Percentiles rank a stretch among this genome's conserved stretches.
Evolutionary conservation across 2,329 filamentous ascomycete genomes (phyloP).

Genomic region (Pseudophaeomoniella oleicola): DNA sequence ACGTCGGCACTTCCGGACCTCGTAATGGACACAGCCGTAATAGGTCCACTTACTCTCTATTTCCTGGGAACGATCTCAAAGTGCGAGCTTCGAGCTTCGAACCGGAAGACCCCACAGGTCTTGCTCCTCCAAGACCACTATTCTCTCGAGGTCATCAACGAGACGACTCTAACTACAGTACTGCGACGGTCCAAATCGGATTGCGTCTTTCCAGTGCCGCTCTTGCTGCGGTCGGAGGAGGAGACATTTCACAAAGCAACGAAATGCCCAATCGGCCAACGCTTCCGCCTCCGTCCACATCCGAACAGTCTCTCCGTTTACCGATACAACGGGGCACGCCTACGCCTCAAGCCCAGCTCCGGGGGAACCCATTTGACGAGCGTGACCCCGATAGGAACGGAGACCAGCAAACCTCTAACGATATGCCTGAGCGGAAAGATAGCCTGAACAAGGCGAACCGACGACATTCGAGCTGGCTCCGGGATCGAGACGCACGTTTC

Average conservation of each 20-base stretch:
- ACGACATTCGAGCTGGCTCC: neutral
- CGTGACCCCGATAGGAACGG: too few species aligned
- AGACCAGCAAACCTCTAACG: neutral
- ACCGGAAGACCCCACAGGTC: conserved; percentile 6
- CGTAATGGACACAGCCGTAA: conserved; percentile 2
- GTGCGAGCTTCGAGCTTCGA: conserved; percentile 6
- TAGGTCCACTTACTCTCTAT: conserved; percentile 10
- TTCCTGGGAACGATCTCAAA: conserved; percentile 8
- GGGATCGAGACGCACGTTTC: neutral
- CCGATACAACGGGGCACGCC: neutral
- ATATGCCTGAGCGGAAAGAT: neutral
- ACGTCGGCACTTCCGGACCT: neutral
- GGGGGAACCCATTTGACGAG: neutral
- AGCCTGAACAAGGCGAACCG: neutral
- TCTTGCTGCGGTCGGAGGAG: neutral
- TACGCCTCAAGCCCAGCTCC: neutral
- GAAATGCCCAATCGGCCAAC: neutral
- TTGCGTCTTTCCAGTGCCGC: conserved; percentile 12
- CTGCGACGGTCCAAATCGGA: conserved; percentile 15
- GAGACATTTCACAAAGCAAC: neutral
- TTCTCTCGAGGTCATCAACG: conserved; percentile 9
- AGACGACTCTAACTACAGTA: conserved; percentile 11
- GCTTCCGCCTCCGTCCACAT: neutral
- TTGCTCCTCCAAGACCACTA: conserved; percentile 9
- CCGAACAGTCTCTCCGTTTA: neutral